Conservation (phyloP, 1,284 basidiomycete genomes). For the Microbotryum intermedium region DNA sequence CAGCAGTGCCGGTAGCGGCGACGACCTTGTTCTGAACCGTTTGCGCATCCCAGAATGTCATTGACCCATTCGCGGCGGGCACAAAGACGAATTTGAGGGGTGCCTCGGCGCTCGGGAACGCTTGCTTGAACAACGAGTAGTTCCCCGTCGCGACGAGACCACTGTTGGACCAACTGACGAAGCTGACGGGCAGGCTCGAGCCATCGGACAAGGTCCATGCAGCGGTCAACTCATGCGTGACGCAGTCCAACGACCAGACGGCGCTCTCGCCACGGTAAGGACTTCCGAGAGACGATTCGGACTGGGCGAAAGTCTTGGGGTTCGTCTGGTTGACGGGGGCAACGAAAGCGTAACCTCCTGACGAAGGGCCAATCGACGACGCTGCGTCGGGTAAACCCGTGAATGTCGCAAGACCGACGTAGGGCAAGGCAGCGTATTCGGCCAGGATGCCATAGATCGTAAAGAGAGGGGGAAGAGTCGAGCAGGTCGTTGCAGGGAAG, state of each 20-base stretch:
- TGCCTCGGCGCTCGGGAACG: background rate
- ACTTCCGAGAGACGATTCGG: background rate
- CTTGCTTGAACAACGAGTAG: background rate
- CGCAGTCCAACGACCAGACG: conserved; percentile 7
- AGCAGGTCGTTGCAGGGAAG: background rate
- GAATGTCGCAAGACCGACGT: background rate
- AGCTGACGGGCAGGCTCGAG: background rate
- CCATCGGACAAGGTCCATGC: conserved; percentile 1
- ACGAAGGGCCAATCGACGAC: background rate
- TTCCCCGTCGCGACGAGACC: background rate
- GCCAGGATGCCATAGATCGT: background rate
- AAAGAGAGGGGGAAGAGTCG: background rate
- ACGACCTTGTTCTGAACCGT: too few species aligned
- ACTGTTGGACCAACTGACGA: background rate
- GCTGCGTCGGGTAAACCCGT: background rate
- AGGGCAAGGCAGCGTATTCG: background rate
- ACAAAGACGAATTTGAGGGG: background rate
- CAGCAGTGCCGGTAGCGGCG: too few species aligned
- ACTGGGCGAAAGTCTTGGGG: background rate
- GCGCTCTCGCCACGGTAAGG: conserved; percentile 1
- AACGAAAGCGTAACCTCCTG: background rate
- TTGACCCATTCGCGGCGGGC: too few species aligned
- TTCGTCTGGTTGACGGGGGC: background rate
- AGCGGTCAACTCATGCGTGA: conserved; percentile 1
- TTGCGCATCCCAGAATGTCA: too few species aligned